Conservation (phyloP, 2,329 filamentous ascomycete species). For the Penicillium sp. region DNA sequence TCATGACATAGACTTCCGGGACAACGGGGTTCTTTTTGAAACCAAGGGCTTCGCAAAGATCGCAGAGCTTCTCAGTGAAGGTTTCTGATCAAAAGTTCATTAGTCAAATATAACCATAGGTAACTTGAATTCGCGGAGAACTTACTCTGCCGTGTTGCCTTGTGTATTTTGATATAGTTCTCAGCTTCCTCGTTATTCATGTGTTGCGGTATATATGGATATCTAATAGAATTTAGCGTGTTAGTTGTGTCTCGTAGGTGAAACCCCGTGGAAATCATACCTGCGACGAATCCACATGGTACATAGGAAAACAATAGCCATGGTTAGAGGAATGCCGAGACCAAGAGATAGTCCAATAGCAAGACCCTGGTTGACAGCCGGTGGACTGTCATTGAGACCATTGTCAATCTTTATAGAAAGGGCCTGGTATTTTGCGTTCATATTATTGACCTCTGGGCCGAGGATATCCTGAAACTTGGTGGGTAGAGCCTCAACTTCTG, state of each 20-base stretch:
- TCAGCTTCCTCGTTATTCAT: background rate
- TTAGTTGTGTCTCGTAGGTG: background rate
- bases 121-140: no score
- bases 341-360: background rate
- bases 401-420: background rate
- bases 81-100: background rate
- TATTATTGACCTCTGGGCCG: background rate
- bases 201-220: background rate
- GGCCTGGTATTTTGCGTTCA: background rate
- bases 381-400: background rate
- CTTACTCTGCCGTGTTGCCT: background rate
- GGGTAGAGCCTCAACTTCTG: background rate
- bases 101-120: background rate
- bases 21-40: background rate
- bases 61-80: background rate
- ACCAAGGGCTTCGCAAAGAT: no score
- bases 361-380: background rate
- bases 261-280: background rate
- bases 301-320: background rate
- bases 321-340: background rate
- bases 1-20: background rate
- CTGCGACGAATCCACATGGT: background rate
- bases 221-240: no score
- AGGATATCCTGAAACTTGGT: background rate
- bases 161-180: background rate